Conservation (phyloP, 176 grass and related monocot species). For the Guadua angustifolia region DNA sequence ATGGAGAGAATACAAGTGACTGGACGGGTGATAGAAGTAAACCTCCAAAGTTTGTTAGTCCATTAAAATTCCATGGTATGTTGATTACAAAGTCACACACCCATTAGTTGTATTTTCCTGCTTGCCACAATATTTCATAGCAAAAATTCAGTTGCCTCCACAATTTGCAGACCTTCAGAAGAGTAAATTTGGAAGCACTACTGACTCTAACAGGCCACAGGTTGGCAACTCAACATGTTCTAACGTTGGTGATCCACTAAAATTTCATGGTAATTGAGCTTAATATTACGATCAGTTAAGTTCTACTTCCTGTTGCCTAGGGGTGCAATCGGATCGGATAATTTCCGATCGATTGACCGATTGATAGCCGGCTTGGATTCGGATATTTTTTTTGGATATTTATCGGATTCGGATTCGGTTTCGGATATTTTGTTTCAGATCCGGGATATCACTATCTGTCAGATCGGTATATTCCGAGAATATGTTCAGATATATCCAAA, state of each 20-base stretch:
- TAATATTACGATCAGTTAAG: constrained; percentile 18
- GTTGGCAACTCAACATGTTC: constrained; percentile 28
- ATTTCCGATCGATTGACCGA: too few species aligned
- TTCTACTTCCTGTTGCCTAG: not conserved
- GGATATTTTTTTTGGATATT: too few species aligned
- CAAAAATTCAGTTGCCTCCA: constrained; percentile 26
- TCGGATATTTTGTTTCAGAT: too few species aligned
- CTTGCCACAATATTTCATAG: not conserved
- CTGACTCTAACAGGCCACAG: constrained; percentile 14
- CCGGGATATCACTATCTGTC: too few species aligned
- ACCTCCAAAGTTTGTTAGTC: constrained; percentile 55
- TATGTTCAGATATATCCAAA: too few species aligned
- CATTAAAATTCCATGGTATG: constrained; percentile 46
- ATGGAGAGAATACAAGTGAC: constrained; percentile 38
- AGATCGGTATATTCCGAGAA: too few species aligned
- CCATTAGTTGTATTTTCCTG: constrained; percentile 13
- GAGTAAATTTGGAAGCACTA: constrained; percentile 20
- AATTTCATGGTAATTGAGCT: constrained; percentile 43
- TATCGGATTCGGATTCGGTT: too few species aligned
- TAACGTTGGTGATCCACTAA: constrained; percentile 39
- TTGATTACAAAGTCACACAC: not conserved
- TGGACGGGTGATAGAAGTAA: constrained; percentile 24
- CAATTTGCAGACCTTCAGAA: constrained; percentile 42
- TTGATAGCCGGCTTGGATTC: too few species aligned
- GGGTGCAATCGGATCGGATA: too few species aligned